Conservation (phyloP, 768 basidiomycete genomes). For the Lyophyllum decastes region DNA sequence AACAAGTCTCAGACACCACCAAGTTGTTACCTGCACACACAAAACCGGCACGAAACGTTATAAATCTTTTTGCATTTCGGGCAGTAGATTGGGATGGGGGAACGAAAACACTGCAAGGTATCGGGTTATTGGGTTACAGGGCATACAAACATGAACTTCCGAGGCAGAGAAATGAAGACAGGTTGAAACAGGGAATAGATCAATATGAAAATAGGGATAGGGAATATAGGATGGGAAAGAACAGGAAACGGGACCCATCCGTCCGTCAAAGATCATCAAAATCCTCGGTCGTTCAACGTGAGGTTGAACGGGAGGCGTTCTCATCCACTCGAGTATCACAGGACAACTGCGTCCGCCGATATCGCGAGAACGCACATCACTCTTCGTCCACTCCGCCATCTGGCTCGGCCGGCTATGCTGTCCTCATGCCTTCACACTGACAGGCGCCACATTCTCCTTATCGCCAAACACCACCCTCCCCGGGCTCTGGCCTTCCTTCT, state of each 20-base stretch:
- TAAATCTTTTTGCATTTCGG: too few relatives aligned
- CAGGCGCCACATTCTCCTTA: slow-evolving; percentile 51
- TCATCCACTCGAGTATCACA: not conserved
- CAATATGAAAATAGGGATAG: not conserved
- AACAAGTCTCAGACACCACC: too few relatives aligned
- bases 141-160: not conserved
- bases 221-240: not conserved
- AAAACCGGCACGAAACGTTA: too few relatives aligned
- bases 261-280: not conserved
- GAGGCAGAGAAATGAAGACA: not conserved
- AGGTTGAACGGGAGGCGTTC: not conserved
- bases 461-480: slow-evolving; percentile 43
- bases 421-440: slow-evolving; percentile 4
- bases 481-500: slow-evolving; percentile 22
- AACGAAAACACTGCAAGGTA: not conserved
- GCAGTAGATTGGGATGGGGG: too few relatives aligned
- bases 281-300: slow-evolving; percentile 6
- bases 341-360: not conserved
- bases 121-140: not conserved
- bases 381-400: not conserved
- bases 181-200: not conserved
- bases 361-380: not conserved
- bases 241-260: not conserved
- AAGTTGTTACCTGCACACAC: too few relatives aligned
- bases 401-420: not conserved